Conservation (phyloP, 1,284 basidiomycete species). For the Neonothopanus nambi region DNA sequence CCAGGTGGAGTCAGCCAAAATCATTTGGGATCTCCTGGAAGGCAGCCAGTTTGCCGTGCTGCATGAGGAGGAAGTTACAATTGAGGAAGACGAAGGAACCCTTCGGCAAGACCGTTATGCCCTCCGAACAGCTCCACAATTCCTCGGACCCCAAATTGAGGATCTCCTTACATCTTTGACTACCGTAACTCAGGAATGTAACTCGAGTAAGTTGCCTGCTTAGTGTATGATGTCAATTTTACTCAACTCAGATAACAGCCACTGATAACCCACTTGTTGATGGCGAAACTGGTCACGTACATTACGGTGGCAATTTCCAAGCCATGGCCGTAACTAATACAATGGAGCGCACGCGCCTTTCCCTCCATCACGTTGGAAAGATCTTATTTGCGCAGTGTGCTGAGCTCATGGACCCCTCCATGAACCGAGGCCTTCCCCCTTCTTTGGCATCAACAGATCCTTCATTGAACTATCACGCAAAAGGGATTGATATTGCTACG, state of each 20-base stretch:
- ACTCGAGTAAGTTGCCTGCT: conserved; percentile 65
- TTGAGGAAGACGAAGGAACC: conserved; percentile 65
- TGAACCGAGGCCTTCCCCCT: conserved; percentile 84
- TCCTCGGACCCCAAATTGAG: conserved; percentile 85
- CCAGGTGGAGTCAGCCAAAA: conserved; percentile 75
- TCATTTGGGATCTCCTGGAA: conserved; percentile 70
- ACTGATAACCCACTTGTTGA: conserved; percentile 80
- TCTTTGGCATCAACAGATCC: conserved; percentile 83
- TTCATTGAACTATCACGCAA: conserved; percentile 80
- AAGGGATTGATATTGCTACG: conserved; percentile 84
- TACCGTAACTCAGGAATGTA: conserved; percentile 76
- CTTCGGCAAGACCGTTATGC: conserved; percentile 70
- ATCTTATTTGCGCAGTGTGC: conserved; percentile 83
- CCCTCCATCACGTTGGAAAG: conserved; percentile 82
- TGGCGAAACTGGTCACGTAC: conserved; percentile 62
- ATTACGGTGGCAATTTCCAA: conserved; percentile 88
- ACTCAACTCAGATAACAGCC: conserved; percentile 35
- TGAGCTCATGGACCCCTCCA: conserved; percentile 77
- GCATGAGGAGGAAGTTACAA: conserved; percentile 61
- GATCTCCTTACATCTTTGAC: conserved; percentile 70
- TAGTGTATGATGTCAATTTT: conserved; percentile 13
- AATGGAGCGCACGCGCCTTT: conserved; percentile 86
- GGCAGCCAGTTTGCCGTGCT: conserved; percentile 70
- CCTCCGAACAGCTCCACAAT: conserved; percentile 78
- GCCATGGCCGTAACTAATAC: conserved; percentile 85